Percentiles rank a stretch among this genome's conserved stretches.
phyloP scores from a whole-genome alignment of 352 stramenopile genomes.

The Salisapilia sapeloensis region DNA sequence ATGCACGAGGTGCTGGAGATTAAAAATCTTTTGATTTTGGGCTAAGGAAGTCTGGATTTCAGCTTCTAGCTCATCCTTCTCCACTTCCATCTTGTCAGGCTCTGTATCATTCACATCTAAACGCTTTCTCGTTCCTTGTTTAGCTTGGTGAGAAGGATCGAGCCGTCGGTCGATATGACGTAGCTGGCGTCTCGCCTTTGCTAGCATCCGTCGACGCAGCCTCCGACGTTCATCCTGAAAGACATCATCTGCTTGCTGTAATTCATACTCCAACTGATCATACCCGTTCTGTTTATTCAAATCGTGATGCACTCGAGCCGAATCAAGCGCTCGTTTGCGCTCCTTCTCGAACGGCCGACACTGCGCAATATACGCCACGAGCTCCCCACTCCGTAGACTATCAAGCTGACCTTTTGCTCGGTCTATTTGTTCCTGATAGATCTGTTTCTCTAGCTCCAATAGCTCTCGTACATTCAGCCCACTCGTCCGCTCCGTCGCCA shows the following conservation, averaged over 20 bases:
- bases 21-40: conserved; percentile 18
- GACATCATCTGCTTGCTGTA: conserved; percentile 52
- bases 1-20: conserved; percentile 33
- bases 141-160: neutral
- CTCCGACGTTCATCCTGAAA: conserved; percentile 10
- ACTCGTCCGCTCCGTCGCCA: conserved; percentile 2
- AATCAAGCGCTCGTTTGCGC: conserved; percentile 20
- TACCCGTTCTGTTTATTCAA: conserved; percentile 31
- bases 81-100: conserved; percentile 1
- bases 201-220: conserved; percentile 12
- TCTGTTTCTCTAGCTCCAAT: conserved; percentile 60
- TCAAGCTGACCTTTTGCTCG: conserved; percentile 26
- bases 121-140: conserved; percentile 1
- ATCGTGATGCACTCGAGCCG: conserved; percentile 26
- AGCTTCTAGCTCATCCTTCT: conserved; percentile 6
- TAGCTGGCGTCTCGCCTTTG: conserved; percentile 4
- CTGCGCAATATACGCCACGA: conserved; percentile 42
- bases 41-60: conserved; percentile 11
- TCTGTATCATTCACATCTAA: neutral
- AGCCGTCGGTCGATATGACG: conserved; percentile 6
- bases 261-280: conserved; percentile 55
- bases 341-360: conserved; percentile 42
- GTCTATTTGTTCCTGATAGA: conserved; percentile 76
- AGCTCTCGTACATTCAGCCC: conserved; percentile 54
- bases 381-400: conserved; percentile 17